Evolutionary conservation across 179 eudicot genomes (phyloP), one percentile per base, ranked within the genome.

Genomic region (Amaranthus tricolor): DNA sequence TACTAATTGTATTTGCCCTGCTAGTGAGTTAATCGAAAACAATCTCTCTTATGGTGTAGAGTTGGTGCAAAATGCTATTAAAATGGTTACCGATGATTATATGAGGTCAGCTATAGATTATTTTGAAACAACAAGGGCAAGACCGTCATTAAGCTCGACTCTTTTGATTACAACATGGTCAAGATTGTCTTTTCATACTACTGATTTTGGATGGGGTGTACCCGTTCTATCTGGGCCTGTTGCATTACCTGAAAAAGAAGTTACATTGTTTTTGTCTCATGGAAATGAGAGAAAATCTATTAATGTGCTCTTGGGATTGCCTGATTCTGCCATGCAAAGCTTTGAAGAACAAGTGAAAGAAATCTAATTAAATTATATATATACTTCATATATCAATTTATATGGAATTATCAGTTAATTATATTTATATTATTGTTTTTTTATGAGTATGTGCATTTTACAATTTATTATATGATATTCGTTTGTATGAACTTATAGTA

Each of bases 141-240:
- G 85, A 76, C 86, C 89, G 31, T 79, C 88, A 5, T 56, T 83
- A 75, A 76, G 80, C 74, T 77, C 81, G 0, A 81, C 87, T 2
- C 83, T 89, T 14, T 11, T 84, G 68, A 86, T 88, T 11, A 85
- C 88, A 0, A 80, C 88, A 16, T 86, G 89, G 92, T 81, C 86
- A 43, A 80, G 89, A 54, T 55, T 86, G 56, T 73, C 82, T 12
- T 86, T 88, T 17, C 84, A 86, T 17, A 76, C 88, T 4, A 82
- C 86, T 0, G 86, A 88, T 60, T 88, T 88, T 49, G 89, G 88
- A 9, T 88, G 92, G 92, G 92, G 92, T 0, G 80, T 78, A 64
- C 92, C 91, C 3, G 40, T 63, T 6, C 14, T 79, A 5, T 78
- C 88, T 2, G 88, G 86, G 0, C 90, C 88, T 8, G 89, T 81